A percentile compares a stretch with the other conserved stretches of the same genome.
These are phyloP conservation scores for Conringia planisiliqua DNA, from an alignment of 345 rosid species.

Conservation along the genomic window DNA sequence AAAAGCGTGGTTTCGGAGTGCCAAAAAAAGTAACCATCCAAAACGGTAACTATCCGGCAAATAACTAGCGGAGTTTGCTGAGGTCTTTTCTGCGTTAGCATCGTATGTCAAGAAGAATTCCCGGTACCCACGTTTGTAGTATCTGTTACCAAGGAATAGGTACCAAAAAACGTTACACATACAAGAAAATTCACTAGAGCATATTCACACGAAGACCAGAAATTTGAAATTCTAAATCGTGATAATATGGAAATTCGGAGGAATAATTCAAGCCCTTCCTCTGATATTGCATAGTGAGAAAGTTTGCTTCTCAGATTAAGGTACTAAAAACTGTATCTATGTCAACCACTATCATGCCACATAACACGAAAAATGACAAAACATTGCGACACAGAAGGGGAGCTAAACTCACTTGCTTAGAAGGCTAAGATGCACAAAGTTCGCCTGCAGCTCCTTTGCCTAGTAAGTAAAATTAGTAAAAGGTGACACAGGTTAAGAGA, in stretches of 20 bases:
- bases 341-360: not conserved
- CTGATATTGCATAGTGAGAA: not conserved
- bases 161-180: slow-evolving; percentile 1
- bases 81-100: slow-evolving; percentile 46
- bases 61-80: slow-evolving; percentile 39
- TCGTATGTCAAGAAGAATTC: slow-evolving; percentile 66
- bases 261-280: not conserved
- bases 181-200: not conserved
- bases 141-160: slow-evolving; percentile 43
- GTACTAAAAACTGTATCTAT: not conserved
- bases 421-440: slow-evolving; percentile 76
- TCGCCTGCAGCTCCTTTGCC: slow-evolving; percentile 86
- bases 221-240: not conserved
- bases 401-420: slow-evolving; percentile 68
- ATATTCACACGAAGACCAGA: slow-evolving; percentile 1
- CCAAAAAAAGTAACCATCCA: slow-evolving; percentile 93
- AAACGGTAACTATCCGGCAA: slow-evolving; percentile 64
- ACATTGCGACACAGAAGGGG: slow-evolving; percentile 5
- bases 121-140: slow-evolving; percentile 66
- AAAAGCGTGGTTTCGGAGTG: slow-evolving; percentile 78
- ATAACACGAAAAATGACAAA: not conserved
- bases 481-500: not conserved
- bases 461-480: slow-evolving; percentile 31
- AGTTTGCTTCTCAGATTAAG: not conserved
- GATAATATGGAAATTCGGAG: not conserved